Evolutionary conservation across 371 early-diverging fungal genomes (phyloP).

Genomic region (Massospora cicadina): DNA sequence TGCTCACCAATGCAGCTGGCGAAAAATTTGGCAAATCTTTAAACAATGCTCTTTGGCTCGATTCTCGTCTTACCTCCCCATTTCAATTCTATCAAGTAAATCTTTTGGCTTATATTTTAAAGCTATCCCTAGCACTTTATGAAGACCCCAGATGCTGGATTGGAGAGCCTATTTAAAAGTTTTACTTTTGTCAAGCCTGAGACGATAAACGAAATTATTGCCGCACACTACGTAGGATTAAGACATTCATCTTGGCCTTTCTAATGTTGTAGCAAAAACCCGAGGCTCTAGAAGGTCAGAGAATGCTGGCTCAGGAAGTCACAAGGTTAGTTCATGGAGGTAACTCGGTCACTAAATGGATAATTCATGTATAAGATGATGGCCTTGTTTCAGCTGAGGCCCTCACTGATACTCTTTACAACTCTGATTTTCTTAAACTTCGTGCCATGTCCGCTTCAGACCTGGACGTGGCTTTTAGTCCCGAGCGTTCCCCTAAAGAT

Average conservation of each 20-base stretch:
- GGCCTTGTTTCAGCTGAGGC: conserved; percentile 40
- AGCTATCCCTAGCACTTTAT: conserved; percentile 44
- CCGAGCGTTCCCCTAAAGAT: conserved; percentile 28
- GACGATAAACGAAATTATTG: conserved; percentile 36
- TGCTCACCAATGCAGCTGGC: conserved; percentile 68
- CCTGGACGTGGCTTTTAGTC: conserved; percentile 49
- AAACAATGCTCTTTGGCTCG: conserved; percentile 90
- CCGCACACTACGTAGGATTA: conserved; percentile 30
- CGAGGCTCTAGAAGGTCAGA: conserved; percentile 52
- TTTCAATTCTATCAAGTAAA: conserved; percentile 83
- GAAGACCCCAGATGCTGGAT: conserved; percentile 61
- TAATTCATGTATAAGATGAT: conserved; percentile 18
- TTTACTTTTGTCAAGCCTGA: conserved; percentile 57
- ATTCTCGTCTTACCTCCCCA: conserved; percentile 48
- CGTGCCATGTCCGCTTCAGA: conserved; percentile 36
- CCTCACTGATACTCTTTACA: conserved; percentile 54
- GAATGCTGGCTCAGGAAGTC: conserved; percentile 56
- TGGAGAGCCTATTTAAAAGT: conserved; percentile 47
- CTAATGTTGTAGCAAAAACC: conserved; percentile 24
- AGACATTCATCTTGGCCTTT: neutral
- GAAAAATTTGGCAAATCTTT: conserved; percentile 94
- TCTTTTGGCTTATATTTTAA: neutral
- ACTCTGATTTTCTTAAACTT: conserved; percentile 25
- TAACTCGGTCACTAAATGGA: conserved; percentile 14
- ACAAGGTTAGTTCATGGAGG: conserved; percentile 82